Percentiles rank a stretch among this genome's conserved stretches.
Conservation (phyloP, 768 basidiomycete species). For the Naganishia friedmannii region DNA sequence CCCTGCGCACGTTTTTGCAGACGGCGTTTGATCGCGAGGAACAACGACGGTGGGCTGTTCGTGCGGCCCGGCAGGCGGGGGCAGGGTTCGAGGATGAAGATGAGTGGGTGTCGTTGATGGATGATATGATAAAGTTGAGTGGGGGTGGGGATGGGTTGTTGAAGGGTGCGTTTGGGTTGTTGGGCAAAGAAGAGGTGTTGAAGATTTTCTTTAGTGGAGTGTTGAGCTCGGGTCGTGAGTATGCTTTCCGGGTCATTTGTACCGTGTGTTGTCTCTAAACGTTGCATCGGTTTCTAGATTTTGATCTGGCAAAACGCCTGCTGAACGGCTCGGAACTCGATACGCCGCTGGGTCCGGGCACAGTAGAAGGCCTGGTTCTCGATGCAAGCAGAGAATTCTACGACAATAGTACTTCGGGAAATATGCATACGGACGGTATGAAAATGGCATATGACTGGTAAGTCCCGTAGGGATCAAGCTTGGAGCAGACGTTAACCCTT, state of each 20-base stretch:
- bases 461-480: slow-evolving; percentile 46
- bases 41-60: slow-evolving; percentile 57
- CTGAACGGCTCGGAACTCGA: slow-evolving; percentile 58
- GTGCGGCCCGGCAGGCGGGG: slow-evolving; percentile 21
- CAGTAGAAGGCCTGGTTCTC: slow-evolving; percentile 75
- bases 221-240: slow-evolving; percentile 77
- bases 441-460: slow-evolving; percentile 87
- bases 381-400: slow-evolving; percentile 83
- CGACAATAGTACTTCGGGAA: slow-evolving; percentile 88
- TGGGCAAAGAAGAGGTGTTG: slow-evolving; percentile 68
- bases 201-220: slow-evolving; percentile 83
- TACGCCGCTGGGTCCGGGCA: slow-evolving; percentile 57
- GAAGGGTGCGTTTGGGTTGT: slow-evolving; percentile 74
- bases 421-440: slow-evolving; percentile 91
- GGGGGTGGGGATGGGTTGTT: slow-evolving; percentile 62
- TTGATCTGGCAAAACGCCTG: slow-evolving; percentile 58
- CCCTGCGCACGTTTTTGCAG: slow-evolving; percentile 85
- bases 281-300: slow-evolving; percentile 35
- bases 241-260: not conserved
- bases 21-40: slow-evolving; percentile 64
- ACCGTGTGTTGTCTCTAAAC: not conserved
- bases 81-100: slow-evolving; percentile 52
- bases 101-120: slow-evolving; percentile 82
- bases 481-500: not conserved
- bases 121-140: slow-evolving; percentile 83